phyloP scores from a whole-genome alignment of 2,329 filamentous ascomycete genomes.

The Achaetomium macrosporum region DNA sequence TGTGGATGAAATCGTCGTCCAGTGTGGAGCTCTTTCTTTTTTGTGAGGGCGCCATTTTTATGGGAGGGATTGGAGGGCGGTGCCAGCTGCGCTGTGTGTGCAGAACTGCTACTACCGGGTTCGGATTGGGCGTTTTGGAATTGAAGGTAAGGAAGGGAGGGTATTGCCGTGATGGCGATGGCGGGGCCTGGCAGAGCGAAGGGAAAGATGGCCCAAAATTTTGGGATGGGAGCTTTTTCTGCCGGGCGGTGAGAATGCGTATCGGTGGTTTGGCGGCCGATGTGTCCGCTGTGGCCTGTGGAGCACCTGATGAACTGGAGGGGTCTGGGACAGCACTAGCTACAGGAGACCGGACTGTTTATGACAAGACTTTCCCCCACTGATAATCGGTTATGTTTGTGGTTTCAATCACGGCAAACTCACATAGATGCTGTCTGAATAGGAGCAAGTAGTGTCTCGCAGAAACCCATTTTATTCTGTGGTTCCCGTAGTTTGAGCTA shows the following conservation, averaged over 20 bases:
- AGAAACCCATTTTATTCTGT: too few relatives aligned
- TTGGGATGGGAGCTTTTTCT: conserved; percentile 23
- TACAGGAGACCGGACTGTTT: too few relatives aligned
- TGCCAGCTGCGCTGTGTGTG: background rate
- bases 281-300: conserved; percentile 1
- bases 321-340: too few relatives aligned
- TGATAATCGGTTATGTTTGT: too few relatives aligned
- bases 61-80: background rate
- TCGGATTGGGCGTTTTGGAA: too few relatives aligned
- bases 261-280: conserved; percentile 5
- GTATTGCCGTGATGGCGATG: background rate
- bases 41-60: conserved; percentile 41
- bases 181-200: background rate
- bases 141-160: too few relatives aligned
- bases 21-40: conserved; percentile 45
- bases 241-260: conserved; percentile 24
- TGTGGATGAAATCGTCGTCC: conserved; percentile 54
- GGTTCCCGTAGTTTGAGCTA: too few relatives aligned
- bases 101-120: too few relatives aligned
- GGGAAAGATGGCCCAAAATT: conserved; percentile 13
- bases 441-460: too few relatives aligned
- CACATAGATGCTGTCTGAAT: too few relatives aligned
- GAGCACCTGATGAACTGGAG: background rate
- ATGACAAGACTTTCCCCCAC: too few relatives aligned
- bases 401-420: too few relatives aligned